Evolutionary conservation across 495 filamentous ascomycete genomes (phyloP).

Genomic region (Cetradonia linearis): DNA sequence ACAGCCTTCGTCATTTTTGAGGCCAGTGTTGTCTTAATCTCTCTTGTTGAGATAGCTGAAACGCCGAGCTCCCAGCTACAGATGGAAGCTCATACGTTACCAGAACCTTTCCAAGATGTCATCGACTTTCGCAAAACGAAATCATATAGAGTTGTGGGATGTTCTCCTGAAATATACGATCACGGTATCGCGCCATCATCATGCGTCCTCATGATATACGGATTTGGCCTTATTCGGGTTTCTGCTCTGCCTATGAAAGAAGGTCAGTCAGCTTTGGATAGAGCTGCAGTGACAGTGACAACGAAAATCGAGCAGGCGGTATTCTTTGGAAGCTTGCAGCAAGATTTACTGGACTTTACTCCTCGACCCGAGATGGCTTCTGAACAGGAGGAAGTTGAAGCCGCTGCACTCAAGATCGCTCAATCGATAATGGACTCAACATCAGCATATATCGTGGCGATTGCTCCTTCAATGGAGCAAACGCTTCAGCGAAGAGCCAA

Average conservation of each 20-base stretch:
- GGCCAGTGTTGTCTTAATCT: slow-evolving; percentile 64
- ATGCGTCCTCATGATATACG: slow-evolving; percentile 63
- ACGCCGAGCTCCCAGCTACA: slow-evolving; percentile 61
- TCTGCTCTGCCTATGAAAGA: slow-evolving; percentile 32
- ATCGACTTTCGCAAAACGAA: slow-evolving; percentile 66
- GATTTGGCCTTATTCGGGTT: slow-evolving; percentile 71
- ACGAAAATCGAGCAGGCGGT: slow-evolving; percentile 90
- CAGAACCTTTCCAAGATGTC: slow-evolving; percentile 67
- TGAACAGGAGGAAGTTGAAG: slow-evolving; percentile 55
- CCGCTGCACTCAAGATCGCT: slow-evolving; percentile 70
- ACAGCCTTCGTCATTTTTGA: slow-evolving; percentile 78
- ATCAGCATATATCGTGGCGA: slow-evolving; percentile 56
- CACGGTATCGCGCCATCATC: slow-evolving; percentile 44
- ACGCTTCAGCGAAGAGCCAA: slow-evolving; percentile 61
- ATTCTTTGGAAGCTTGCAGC: slow-evolving; percentile 71
- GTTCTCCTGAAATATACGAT: slow-evolving; percentile 33
- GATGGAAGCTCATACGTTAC: slow-evolving; percentile 47
- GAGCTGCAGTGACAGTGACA: slow-evolving; percentile 55
- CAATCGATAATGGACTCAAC: slow-evolving; percentile 69
- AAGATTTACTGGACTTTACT: slow-evolving; percentile 72
- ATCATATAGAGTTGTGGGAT: slow-evolving; percentile 38
- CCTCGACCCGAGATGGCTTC: slow-evolving; percentile 53
- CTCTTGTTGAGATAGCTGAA: slow-evolving; percentile 48
- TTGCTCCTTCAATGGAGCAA: slow-evolving; percentile 65
- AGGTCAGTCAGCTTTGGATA: slow-evolving; percentile 27